Percentiles rank a stretch among this genome's conserved stretches.
Conservation (phyloP, 108 stramenopile genomes). For the Schizochytrium sp. region DNA sequence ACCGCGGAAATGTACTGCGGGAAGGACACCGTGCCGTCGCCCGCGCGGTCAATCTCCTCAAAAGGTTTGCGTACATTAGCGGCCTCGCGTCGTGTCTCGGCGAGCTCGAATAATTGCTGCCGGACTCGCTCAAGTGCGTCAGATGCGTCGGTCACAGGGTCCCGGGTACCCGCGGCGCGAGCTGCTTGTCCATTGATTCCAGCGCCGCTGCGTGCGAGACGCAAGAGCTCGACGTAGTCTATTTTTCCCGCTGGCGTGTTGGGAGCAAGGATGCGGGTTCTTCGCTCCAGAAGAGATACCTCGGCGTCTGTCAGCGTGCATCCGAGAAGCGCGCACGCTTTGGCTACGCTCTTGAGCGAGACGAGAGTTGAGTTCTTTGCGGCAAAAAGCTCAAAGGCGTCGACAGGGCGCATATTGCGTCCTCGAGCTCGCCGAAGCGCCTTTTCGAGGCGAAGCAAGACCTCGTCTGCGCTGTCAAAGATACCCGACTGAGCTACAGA, state of each 20-base stretch:
- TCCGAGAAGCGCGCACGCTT: slow-evolving; percentile 2
- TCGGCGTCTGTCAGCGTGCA: not conserved
- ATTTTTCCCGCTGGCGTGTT: not conserved
- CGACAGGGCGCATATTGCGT: not conserved
- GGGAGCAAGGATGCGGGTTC: not conserved
- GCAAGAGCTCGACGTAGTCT: not conserved
- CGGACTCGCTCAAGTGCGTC: not conserved
- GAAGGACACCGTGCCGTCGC: not conserved
- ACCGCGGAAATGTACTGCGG: not conserved
- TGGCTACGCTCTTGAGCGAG: not conserved
- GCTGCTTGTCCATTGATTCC: not conserved
- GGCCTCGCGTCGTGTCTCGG: not conserved
- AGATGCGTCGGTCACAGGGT: not conserved
- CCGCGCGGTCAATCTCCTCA: not conserved
- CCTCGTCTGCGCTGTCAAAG: not conserved
- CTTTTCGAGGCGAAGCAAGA: not conserved
- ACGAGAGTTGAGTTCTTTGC: not conserved
- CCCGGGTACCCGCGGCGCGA: no score
- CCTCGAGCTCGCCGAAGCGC: not conserved
- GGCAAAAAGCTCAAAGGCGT: not conserved
- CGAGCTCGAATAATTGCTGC: not conserved
- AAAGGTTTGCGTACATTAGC: not conserved
- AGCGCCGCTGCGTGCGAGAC: not conserved
- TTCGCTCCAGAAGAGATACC: not conserved
- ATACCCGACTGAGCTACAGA: not conserved